Base-by-base conservation (phyloP, 352 stramenopile genomes). In the Pythium monospermum region DNA sequence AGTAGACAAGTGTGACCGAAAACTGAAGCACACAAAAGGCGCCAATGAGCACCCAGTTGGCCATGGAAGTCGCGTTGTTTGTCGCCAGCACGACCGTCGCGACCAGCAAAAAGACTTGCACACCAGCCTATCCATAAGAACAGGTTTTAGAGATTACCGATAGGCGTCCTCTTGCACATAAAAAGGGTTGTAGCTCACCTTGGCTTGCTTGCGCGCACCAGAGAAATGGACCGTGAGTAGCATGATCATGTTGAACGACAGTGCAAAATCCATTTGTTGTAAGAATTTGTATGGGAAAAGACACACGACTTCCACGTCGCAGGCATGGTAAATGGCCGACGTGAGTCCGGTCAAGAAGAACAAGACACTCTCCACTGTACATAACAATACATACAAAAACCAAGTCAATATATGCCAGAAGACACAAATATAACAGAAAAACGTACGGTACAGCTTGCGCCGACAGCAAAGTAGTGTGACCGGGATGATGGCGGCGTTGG, bases 191-290 rank as follows among this genome's bases (percentile, higher is more conserved):
- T 16, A 19, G 50, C 43, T 13, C 43, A 71, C 66, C 58, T 76
- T 76, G 49, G 56, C 59, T 27, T 75, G 62, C 50, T 75, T 72
- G 22, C 62, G 53, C 19, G 60, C 66, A 6, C 66, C 66, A 2
- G 66, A 76, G 11, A 76, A 53, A 37, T 76, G 66, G 16, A 76
- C 63, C 3, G 57, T 56, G 18, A 70, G 39, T 16, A 76, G 36
- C 56, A 72, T 55, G 46, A 75, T 69, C 45, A 68, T 68, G 52
- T 75, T 75, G 47, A 75, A 75, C 40, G 66, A 62, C 8, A 75
- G 63, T 16, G 66, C 60, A 53, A 75, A 75, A 45, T 75, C 66
- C 66, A 75, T 69, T 23, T 63, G 27, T 50, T 69, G 62, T 7
- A 72, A 49, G 37, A 69, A 72, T 5, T 49, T 40, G 43, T 72